phyloP scores from a whole-genome alignment of 1,284 basidiomycete species.

The Moesziomyces globuligerus region DNA sequence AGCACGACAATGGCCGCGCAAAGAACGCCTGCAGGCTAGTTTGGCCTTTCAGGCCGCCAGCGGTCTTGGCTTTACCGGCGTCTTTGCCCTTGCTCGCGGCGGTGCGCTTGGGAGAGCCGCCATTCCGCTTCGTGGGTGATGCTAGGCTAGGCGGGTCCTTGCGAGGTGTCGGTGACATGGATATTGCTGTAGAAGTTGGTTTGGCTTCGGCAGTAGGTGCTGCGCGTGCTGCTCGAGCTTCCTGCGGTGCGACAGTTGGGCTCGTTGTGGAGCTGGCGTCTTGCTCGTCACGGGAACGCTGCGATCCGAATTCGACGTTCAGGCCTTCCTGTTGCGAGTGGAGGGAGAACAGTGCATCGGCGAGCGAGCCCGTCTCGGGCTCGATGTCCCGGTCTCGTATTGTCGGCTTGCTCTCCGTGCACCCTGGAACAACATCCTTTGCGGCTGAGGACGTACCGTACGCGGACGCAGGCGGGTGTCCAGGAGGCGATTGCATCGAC shows the following conservation, averaged over 20 bases:
- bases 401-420: not conserved
- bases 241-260: no score
- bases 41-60: slow-evolving; percentile 25
- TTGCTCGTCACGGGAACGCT: not conserved
- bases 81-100: slow-evolving; percentile 18
- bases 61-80: slow-evolving; percentile 14
- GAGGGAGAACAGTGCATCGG: slow-evolving; percentile 32
- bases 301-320: slow-evolving; percentile 5
- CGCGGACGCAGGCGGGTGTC: not conserved
- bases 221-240: no score
- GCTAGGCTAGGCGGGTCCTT: slow-evolving; percentile 14
- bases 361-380: slow-evolving; percentile 25
- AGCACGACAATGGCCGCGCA: slow-evolving; percentile 13
- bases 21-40: slow-evolving; percentile 42
- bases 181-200: slow-evolving; percentile 3
- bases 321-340: slow-evolving; percentile 41
- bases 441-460: no score
- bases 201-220: not conserved
- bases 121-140: slow-evolving; percentile 16
- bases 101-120: slow-evolving; percentile 12
- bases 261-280: not conserved
- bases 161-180: not conserved
- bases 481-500: not conserved
- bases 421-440: not conserved
- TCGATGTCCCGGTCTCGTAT: not conserved